Conservation (phyloP, 768 basidiomycete genomes). For the Lactarius hengduanensis region DNA sequence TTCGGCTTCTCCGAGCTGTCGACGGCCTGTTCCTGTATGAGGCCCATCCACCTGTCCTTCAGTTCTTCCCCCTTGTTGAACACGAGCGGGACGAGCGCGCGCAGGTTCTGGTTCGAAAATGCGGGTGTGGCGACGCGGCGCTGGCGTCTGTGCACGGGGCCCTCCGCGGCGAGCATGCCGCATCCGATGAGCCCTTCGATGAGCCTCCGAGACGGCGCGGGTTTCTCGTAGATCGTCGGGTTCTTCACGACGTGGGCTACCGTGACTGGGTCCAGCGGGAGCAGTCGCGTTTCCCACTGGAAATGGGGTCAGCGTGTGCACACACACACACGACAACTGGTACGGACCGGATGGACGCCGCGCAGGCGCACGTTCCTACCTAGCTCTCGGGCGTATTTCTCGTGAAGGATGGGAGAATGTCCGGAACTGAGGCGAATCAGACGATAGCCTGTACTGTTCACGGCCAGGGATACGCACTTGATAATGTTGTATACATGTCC, state of each 20-base stretch:
- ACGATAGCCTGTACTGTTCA: background rate
- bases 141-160: constrained; percentile 75
- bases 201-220: constrained; percentile 70
- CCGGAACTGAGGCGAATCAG: constrained; percentile 15
- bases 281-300: constrained; percentile 76
- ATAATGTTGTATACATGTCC: constrained; percentile 14
- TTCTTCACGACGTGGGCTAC: constrained; percentile 73
- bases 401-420: constrained; percentile 20
- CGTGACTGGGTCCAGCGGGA: constrained; percentile 78
- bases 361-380: constrained; percentile 70
- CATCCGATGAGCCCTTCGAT: constrained; percentile 79
- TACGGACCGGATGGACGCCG: constrained; percentile 67
- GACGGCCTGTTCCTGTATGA: constrained; percentile 41
- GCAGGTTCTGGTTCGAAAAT: constrained; percentile 77
- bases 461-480: constrained; percentile 11
- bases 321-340: constrained; percentile 17
- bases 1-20: constrained; percentile 20
- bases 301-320: constrained; percentile 1
- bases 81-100: constrained; percentile 66
- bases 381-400: constrained; percentile 53
- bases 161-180: constrained; percentile 80
- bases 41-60: constrained; percentile 56
- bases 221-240: constrained; percentile 75
- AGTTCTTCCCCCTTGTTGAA: constrained; percentile 66
- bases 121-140: constrained; percentile 73